Percentiles rank a stretch among this genome's conserved stretches.
Evolutionary conservation across 192 early-diverging fungal genomes (phyloP).

Genomic region (Coemansia reversa): DNA sequence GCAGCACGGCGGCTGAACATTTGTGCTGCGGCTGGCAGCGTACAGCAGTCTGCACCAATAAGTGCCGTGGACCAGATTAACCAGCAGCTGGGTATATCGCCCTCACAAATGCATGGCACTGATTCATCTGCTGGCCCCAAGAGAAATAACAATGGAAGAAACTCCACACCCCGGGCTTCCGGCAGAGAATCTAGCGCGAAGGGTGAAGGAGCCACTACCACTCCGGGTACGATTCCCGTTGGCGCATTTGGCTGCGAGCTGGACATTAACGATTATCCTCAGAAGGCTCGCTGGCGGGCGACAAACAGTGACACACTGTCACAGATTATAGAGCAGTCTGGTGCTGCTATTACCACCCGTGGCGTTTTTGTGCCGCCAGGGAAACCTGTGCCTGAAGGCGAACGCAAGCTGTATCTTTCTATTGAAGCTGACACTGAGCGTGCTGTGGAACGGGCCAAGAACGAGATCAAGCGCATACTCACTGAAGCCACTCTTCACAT

Average conservation of each 20-base stretch:
- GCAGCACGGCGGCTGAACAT: slow-evolving; percentile 47
- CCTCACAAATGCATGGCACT: not conserved
- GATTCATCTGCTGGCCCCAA: not conserved
- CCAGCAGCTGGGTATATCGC: slow-evolving; percentile 36
- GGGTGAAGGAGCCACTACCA: slow-evolving; percentile 2
- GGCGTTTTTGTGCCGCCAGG: slow-evolving; percentile 88
- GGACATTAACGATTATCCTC: slow-evolving; percentile 97
- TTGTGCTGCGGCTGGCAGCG: not conserved
- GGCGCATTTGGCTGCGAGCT: slow-evolving; percentile 65
- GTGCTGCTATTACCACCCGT: slow-evolving; percentile 93
- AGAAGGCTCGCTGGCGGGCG: slow-evolving; percentile 92
- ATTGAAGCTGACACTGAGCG: slow-evolving; percentile 92
- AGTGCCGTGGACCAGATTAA: slow-evolving; percentile 52
- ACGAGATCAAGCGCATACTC: slow-evolving; percentile 90
- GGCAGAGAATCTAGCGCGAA: slow-evolving; percentile 1
- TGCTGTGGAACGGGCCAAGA: slow-evolving; percentile 87
- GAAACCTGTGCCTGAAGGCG: slow-evolving; percentile 70
- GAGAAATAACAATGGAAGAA: not conserved
- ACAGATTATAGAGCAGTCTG: slow-evolving; percentile 88
- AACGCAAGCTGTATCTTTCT: slow-evolving; percentile 92
- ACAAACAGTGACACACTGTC: slow-evolving; percentile 95
- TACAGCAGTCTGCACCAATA: slow-evolving; percentile 9
- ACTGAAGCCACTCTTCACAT: slow-evolving; percentile 79
- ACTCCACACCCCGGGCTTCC: not conserved
- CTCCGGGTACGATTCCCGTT: slow-evolving; percentile 19